Base-by-base conservation (phyloP, 1,284 basidiomycete species). In the Pyrrhoderma lamaoense region DNA sequence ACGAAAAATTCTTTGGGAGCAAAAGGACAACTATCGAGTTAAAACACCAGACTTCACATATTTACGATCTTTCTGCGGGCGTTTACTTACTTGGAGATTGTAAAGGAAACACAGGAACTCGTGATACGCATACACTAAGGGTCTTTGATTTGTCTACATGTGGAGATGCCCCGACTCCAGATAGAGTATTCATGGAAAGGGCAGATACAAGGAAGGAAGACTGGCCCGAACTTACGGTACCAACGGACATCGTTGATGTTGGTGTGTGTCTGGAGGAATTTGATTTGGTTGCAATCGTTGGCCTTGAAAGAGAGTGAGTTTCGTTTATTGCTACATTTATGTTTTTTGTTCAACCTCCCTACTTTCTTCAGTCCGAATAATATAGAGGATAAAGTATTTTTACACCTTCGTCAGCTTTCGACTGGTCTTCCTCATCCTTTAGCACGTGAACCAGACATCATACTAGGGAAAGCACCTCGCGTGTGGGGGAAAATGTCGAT, bases 201-300 rank as follows among this genome's bases (percentile, higher is more conserved):
- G 37, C 47, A 4, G 23, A 11, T 8, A 25, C 42, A 2, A 16
- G 47, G 21, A 23, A 18, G 8, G 49, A 51, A 13, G 14, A 18
- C 2, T 55, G 53, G 53, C 53, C 42, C 3, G 44, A 55, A 37
- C 38, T 55, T 16, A 42, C 36, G 31, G 11, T 55, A 9, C 39
- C 42, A 8, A 37, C 38, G 4, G 25, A 43, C 11, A 55, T 55
- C 8, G 34, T 55, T 69, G 70, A 77, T 56, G 66, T 77, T 54
- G 74, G 72, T 0, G 55, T 77, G n/a, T 65, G 68, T 23, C 60
- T 75, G 9, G 61, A 71, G 19, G 74, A 77, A 57, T 73, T 75
- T 54, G 73, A 77, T 58, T 60, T 77, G 13, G 64, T 76, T n/a
- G 72, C 68, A 1, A 57, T 74, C 27, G 61, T 75, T 22, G 52